Conservation (phyloP, 129 eudicot genomes). For the Dittrichia graveolens region DNA sequence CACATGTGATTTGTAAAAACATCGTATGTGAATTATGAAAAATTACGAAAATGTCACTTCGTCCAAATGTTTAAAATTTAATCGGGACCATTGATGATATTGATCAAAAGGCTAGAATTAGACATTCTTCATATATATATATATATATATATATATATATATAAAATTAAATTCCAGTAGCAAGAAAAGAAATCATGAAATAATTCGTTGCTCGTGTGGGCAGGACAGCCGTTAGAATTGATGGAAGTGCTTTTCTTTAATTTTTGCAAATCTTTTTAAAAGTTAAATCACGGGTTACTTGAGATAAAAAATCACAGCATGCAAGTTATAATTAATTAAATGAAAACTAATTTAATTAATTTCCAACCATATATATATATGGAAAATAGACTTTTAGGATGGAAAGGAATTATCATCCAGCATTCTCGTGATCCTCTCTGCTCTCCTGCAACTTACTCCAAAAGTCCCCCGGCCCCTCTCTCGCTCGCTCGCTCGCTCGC, state of each 20-base stretch:
- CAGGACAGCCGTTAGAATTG: constrained; percentile 18
- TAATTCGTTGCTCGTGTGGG: constrained; percentile 41
- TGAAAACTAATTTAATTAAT: background rate
- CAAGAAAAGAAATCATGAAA: constrained; percentile 16
- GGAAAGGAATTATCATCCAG: constrained; percentile 38
- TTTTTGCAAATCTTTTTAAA: constrained; percentile 9
- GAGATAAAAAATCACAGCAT: constrained; percentile 30
- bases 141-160: no score
- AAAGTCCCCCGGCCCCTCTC: no score
- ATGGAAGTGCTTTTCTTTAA: constrained; percentile 23
- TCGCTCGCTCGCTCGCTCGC: no score
- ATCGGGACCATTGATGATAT: no score
- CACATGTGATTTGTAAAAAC: no score
- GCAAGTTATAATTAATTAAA: background rate
- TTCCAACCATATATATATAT: constrained; percentile 21
- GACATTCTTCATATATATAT: no score
- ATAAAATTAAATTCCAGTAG: constrained; percentile 23
- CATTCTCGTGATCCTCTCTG: constrained; percentile 33
- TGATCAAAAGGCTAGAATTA: no score
- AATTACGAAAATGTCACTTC: no score
- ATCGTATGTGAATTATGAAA: no score
- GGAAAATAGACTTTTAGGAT: constrained; percentile 31
- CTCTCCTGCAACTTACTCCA: background rate
- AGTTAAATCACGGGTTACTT: constrained; percentile 33
- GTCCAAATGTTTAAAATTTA: no score